These are phyloP conservation scores for Thinopyrum elongatum DNA, from an alignment of 176 grass and related monocot species.

Conservation along the genomic window DNA sequence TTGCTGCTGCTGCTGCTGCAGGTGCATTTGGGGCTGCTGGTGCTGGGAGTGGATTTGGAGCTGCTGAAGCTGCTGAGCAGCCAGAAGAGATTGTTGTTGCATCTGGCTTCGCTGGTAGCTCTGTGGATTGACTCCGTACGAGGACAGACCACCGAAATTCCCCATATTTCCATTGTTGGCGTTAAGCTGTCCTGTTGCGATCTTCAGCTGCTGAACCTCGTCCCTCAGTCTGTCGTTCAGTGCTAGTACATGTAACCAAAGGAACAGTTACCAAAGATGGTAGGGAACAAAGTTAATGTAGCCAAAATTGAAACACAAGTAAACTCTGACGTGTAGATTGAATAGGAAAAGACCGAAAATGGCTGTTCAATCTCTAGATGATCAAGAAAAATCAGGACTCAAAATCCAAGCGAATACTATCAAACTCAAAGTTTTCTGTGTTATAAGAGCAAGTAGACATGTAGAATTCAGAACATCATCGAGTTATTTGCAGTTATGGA, in stretches of 20 bases:
- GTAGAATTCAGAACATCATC: neutral
- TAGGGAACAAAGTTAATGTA: neutral
- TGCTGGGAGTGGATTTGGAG: slow-evolving; percentile 81
- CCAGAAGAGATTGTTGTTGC: slow-evolving; percentile 76
- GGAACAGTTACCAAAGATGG: neutral
- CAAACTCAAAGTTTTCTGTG: neutral
- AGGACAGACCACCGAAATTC: slow-evolving; percentile 46
- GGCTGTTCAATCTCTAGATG: neutral
- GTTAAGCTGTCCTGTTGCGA: slow-evolving; percentile 68
- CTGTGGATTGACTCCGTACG: slow-evolving; percentile 42
- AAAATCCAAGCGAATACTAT: neutral
- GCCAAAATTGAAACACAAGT: neutral
- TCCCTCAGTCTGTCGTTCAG: slow-evolving; percentile 80
- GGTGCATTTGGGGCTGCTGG: slow-evolving; percentile 49
- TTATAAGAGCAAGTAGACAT: neutral
- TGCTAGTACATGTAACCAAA: slow-evolving; percentile 42
- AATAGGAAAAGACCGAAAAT: neutral
- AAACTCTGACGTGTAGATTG: neutral
- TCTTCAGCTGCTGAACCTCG: slow-evolving; percentile 87
- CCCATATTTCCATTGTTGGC: slow-evolving; percentile 43
- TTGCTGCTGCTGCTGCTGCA: slow-evolving; percentile 48
- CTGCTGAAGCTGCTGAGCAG: slow-evolving; percentile 81
- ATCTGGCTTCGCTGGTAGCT: slow-evolving; percentile 68
- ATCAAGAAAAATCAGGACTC: neutral
- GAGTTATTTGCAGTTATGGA: neutral